A percentile compares a stretch with the other conserved stretches of the same genome.
Conservation (phyloP, 441 rosid genomes). For the Adansonia madagascariensis region DNA sequence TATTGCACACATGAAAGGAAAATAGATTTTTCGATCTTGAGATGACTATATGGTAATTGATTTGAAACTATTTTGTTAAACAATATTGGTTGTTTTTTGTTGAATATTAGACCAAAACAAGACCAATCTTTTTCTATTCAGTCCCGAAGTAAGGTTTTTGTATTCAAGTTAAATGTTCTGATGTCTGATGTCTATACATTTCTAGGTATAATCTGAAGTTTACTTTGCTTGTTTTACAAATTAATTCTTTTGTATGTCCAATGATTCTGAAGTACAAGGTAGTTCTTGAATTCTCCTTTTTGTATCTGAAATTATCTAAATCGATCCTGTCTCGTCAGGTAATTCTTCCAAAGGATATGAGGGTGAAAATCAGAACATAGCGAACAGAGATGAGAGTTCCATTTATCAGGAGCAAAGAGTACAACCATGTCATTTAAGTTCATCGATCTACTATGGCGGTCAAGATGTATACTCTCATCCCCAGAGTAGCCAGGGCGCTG, state of each 20-base stretch:
- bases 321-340: conserved; percentile 31
- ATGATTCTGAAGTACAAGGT: neutral
- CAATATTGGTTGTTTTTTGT: neutral
- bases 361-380: conserved; percentile 39
- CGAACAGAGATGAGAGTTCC: conserved; percentile 42
- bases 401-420: conserved; percentile 66
- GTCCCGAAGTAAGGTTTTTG: neutral
- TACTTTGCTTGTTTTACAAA: neutral
- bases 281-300: neutral
- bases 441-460: conserved; percentile 94
- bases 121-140: neutral
- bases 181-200: too few species aligned
- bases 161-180: neutral
- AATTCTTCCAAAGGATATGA: conserved; percentile 33
- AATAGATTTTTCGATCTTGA: neutral
- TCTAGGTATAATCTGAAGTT: neutral
- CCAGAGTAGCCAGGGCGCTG: conserved; percentile 49
- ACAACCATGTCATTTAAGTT: conserved; percentile 88
- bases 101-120: neutral
- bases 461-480: conserved; percentile 70
- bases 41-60: neutral
- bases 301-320: neutral
- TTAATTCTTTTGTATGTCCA: neutral
- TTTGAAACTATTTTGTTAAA: neutral
- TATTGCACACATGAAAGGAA: neutral